Evolutionary conservation across 352 stramenopile genomes (phyloP).

Genomic region (Pythium utonaiense): DNA sequence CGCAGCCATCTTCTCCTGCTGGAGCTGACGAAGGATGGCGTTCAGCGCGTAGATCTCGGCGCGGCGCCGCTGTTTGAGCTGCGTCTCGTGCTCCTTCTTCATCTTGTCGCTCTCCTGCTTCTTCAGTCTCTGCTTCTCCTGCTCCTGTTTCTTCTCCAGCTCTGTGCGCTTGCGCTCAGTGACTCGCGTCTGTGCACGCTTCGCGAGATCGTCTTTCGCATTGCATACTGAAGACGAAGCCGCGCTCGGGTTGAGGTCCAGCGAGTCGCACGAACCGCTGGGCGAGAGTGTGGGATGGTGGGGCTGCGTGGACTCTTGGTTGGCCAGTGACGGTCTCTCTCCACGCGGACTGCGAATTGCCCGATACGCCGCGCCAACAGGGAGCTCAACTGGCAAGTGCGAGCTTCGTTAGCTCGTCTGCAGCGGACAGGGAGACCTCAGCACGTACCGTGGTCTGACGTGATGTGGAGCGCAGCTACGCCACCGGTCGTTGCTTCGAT

Average conservation of each 20-base stretch:
- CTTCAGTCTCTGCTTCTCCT: conserved; percentile 34
- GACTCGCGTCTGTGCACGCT: conserved; percentile 44
- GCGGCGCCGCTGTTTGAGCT: conserved; percentile 45
- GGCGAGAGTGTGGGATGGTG: conserved; percentile 11
- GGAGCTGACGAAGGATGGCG: conserved; percentile 51
- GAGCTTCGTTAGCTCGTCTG: not conserved
- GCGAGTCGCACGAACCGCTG: conserved; percentile 15
- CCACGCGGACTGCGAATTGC: conserved; percentile 43
- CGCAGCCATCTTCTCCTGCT: conserved; percentile 56
- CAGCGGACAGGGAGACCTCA: not conserved
- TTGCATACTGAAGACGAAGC: not conserved
- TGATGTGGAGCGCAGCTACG: conserved; percentile 4
- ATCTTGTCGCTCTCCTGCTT: conserved; percentile 51
- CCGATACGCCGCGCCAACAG: conserved; percentile 43
- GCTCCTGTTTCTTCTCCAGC: conserved; percentile 46
- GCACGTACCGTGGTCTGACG: conserved; percentile 10
- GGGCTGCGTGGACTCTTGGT: conserved; percentile 15
- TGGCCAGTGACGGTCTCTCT: not conserved
- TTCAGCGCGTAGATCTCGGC: conserved; percentile 77
- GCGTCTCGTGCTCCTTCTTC: conserved; percentile 38
- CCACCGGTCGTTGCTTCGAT: conserved; percentile 1
- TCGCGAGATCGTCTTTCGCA: conserved; percentile 34
- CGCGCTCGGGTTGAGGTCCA: not conserved
- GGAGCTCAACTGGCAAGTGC: conserved; percentile 27
- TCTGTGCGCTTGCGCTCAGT: conserved; percentile 57